Evolutionary conservation across 2,329 filamentous ascomycete species (phyloP), one percentile per base, ranked within the genome.

Genomic region (Fusarium concolor): DNA sequence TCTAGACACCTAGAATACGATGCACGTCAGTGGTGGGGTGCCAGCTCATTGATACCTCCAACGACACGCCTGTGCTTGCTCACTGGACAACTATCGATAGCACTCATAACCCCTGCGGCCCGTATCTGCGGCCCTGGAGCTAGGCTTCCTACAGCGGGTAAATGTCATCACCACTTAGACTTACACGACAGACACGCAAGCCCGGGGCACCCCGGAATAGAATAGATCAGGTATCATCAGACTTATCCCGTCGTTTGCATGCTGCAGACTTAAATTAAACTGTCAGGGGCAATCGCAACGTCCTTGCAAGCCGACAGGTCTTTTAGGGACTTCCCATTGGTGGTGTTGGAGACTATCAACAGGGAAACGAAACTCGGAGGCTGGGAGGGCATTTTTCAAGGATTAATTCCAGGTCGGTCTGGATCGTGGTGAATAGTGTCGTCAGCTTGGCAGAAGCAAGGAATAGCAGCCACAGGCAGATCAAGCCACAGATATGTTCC

Each of bases 1-100:
- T 35, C 33, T 49, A 24, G 46, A 51, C 64, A 31, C 53, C 26
- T 7, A 26, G 44, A 50, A 63, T 45, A 33, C 42, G 52, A 65
- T 63, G 52, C 60, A 41, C 44, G 42, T 52, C 29, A 68, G 62
- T 69, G 55, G 68, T 56, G 69, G 71, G 70, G 71, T 64, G 69
- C 69, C 71, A 73, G 68, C 71, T 73, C 67, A 74, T 65, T 33
- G 59, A 72, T 60, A 71, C 61, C 57, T 64, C 62, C 57, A 57
- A 50, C 45, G 47, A 45, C 20, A 46, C 49, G 56, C 67, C 67
- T 63, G 62, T 61, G 67, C 63, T 56, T 49, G 70, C 70, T 74
- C 68, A 71, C 73, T 65, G 61, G 72, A 71, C 73, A 75, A 75
- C 71, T 57, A 75, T 74, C 72, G 66, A 75, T 73, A 71, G 41